Evolutionary conservation across 371 early-diverging fungal species (phyloP).

Genomic region (Chytridiales sp.): DNA sequence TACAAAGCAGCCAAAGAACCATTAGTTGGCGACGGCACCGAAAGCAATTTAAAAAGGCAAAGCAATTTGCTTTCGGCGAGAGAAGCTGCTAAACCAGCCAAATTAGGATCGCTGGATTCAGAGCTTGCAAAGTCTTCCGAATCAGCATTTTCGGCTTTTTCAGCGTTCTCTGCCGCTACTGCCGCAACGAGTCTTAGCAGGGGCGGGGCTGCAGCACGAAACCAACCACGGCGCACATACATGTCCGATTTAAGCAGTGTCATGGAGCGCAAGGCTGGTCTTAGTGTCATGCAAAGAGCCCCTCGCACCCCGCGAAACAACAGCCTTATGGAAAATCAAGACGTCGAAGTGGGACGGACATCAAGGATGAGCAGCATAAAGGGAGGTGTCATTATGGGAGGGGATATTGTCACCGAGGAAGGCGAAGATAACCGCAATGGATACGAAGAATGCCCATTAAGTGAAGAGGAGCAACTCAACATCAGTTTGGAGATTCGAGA

Average conservation of each 20-base stretch:
- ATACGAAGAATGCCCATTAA: background rate
- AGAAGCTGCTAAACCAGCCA: background rate
- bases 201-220: background rate
- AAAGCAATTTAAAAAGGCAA: background rate
- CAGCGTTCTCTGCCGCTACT: background rate
- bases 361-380: background rate
- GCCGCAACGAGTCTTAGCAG: background rate
- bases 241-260: conserved; percentile 2
- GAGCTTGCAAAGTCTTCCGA: conserved; percentile 1
- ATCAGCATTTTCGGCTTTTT: background rate
- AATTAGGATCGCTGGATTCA: background rate
- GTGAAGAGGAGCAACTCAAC: background rate
- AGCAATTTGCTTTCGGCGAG: background rate
- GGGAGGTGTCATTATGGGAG: background rate
- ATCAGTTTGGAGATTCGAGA: background rate
- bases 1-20: background rate
- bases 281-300: background rate
- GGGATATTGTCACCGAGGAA: background rate
- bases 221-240: background rate
- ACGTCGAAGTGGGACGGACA: background rate
- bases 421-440: background rate
- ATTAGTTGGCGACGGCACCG: background rate
- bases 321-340: background rate
- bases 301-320: background rate
- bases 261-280: background rate